These are phyloP conservation scores for Colletotrichum incanum DNA, from an alignment of 2,329 filamentous ascomycete genomes.

Conservation along the genomic window DNA sequence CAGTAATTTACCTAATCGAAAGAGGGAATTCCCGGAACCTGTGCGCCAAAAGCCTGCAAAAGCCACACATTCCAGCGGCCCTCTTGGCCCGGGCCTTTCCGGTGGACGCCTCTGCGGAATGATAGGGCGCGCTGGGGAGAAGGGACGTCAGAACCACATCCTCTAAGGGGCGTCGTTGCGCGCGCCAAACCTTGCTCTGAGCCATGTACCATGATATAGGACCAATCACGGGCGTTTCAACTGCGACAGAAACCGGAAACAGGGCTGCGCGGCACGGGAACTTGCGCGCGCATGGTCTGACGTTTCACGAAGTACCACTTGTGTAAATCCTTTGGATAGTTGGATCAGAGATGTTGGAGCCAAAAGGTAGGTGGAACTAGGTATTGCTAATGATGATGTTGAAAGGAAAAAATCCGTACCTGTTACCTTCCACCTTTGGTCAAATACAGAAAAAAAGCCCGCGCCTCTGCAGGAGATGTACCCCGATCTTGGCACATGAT, in stretches of 20 bases:
- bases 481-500: slow-evolving; percentile 31
- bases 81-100: neutral
- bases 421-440: too few species aligned
- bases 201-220: neutral
- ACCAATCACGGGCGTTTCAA: neutral
- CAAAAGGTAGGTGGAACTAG: too few species aligned
- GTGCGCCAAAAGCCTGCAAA: neutral
- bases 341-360: too few species aligned
- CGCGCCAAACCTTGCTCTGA: neutral
- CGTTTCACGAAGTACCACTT: neutral
- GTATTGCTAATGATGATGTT: too few species aligned
- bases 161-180: neutral
- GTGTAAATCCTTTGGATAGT: neutral
- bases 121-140: neutral
- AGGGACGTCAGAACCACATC: neutral
- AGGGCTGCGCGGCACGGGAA: neutral
- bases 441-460: too few species aligned
- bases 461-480: slow-evolving; percentile 1
- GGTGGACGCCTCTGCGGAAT: slow-evolving; percentile 13
- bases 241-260: neutral
- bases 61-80: neutral
- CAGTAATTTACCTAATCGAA: neutral
- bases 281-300: neutral
- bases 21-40: slow-evolving; percentile 5
- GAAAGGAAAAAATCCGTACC: too few species aligned